A percentile compares a stretch with the other conserved stretches of the same genome.
These are phyloP conservation scores for Maudiozyma bulderi DNA, from an alignment of 805 yeast genomes.

Conservation along the genomic window DNA sequence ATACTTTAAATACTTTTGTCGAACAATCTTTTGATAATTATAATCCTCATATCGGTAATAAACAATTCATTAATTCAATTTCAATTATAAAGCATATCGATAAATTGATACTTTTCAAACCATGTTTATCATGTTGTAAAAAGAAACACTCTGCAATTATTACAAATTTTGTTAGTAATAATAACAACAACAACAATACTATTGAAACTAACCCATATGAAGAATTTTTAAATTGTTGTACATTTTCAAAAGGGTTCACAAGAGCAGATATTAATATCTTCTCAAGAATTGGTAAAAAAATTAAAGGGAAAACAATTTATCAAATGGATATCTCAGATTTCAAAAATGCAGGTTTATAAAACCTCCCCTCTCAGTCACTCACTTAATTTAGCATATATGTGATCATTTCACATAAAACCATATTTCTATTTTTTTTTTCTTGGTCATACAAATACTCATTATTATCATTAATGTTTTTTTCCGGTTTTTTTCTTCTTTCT, in stretches of 20 bases:
- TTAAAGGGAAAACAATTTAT: conserved; percentile 11
- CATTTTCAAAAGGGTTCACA: conserved; percentile 49
- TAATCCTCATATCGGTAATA: not conserved
- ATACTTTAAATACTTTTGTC: not conserved
- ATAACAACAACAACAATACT: not conserved
- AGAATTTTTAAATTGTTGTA: conserved; percentile 27
- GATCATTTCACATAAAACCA: too few relatives aligned
- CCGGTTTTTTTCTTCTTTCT: not conserved
- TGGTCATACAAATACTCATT: too few relatives aligned
- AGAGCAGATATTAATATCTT: conserved; percentile 21
- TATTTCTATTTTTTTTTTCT: too few relatives aligned
- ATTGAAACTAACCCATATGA: not conserved
- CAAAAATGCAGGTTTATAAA: conserved; percentile 11
- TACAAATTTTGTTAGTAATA: not conserved
- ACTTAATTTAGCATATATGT: too few relatives aligned
- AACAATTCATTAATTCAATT: not conserved
- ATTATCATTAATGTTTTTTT: too few relatives aligned
- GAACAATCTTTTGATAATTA: not conserved
- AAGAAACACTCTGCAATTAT: conserved; percentile 4
- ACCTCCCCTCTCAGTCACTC: not conserved
- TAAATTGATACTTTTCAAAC: conserved; percentile 38
- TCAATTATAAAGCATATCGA: conserved; percentile 24
- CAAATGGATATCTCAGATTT: conserved; percentile 16
- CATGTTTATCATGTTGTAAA: conserved; percentile 45
- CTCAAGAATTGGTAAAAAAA: conserved; percentile 10